Conservation (phyloP, 106 monocot genomes). For the Amphibolis antarctica region DNA sequence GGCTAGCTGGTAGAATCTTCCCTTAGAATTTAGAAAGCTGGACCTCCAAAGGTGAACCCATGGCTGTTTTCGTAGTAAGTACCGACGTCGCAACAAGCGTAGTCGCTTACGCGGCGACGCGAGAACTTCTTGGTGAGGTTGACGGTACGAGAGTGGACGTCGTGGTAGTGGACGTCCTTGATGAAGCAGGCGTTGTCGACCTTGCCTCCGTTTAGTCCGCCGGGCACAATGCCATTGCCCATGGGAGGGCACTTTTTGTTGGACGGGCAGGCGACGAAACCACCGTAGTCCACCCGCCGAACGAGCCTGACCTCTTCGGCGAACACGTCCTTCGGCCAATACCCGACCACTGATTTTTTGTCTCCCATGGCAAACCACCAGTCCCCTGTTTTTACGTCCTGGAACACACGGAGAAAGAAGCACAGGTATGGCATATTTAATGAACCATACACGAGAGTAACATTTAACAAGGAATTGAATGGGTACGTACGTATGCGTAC, state of each 20-base stretch:
- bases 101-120: not conserved
- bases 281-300: not conserved
- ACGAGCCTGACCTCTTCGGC: no score
- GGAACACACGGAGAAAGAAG: not conserved
- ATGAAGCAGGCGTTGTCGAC: constrained; percentile 1
- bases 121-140: not conserved
- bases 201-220: not conserved
- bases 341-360: not conserved
- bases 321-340: not conserved
- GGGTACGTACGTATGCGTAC: not conserved
- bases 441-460: not conserved
- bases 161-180: not conserved
- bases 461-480: not conserved
- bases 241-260: not conserved
- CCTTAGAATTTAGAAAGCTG: no score
- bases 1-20: no score
- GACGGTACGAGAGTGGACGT: no score
- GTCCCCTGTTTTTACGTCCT: constrained; percentile 1
- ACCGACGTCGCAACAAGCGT: not conserved
- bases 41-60: not conserved
- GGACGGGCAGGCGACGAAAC: not conserved
- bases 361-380: constrained; percentile 4
- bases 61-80: not conserved
- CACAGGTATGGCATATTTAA: not conserved
- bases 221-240: not conserved